phyloP scores from a whole-genome alignment of 2,329 filamentous ascomycete species.

The Ophiostoma tasmaniense region DNA sequence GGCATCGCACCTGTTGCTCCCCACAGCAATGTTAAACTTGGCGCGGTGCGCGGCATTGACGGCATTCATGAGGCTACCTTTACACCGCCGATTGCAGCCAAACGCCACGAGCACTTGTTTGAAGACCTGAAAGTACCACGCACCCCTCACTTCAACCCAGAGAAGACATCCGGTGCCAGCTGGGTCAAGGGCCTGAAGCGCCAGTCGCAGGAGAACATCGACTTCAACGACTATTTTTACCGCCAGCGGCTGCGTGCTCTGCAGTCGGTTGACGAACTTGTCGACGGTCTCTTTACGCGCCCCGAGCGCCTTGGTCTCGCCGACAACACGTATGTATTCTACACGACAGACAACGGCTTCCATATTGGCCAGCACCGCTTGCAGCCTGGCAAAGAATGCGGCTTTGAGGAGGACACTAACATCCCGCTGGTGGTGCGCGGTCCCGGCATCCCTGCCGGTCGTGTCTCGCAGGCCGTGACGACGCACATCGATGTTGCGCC shows the following conservation, averaged over 20 bases:
- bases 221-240: slow-evolving; percentile 44
- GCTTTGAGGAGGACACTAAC: slow-evolving; percentile 51
- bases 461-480: slow-evolving; percentile 37
- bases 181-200: slow-evolving; percentile 38
- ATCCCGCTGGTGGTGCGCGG: slow-evolving; percentile 54
- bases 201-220: slow-evolving; percentile 35
- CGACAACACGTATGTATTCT: slow-evolving; percentile 51
- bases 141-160: slow-evolving; percentile 58
- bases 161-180: slow-evolving; percentile 37
- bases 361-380: slow-evolving; percentile 51
- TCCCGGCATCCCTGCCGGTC: slow-evolving; percentile 41
- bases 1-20: neutral
- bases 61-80: slow-evolving; percentile 24
- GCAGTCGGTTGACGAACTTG: slow-evolving; percentile 47
- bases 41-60: neutral
- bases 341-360: slow-evolving; percentile 48
- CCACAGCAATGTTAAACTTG: neutral
- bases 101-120: slow-evolving; percentile 56
- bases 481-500: slow-evolving; percentile 57
- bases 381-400: slow-evolving; percentile 48
- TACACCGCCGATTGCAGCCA: slow-evolving; percentile 46
- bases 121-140: slow-evolving; percentile 50
- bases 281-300: slow-evolving; percentile 37
- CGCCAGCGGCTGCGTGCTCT: slow-evolving; percentile 42
- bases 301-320: slow-evolving; percentile 47